phyloP scores from a whole-genome alignment of 345 rosid species.

The Gossypium sturtianum region DNA sequence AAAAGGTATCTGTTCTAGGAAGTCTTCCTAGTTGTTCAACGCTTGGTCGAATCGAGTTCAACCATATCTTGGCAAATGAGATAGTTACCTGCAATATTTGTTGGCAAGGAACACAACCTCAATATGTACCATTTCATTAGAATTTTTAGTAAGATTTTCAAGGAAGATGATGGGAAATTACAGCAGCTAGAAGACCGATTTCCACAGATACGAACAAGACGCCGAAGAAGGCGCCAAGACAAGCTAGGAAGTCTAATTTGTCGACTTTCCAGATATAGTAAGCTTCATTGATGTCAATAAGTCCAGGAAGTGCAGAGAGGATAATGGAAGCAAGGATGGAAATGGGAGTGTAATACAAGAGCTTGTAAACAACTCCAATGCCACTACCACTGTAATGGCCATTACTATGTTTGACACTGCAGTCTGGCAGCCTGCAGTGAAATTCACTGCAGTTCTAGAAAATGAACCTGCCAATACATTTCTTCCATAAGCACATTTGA shows the following conservation, averaged over 20 bases:
- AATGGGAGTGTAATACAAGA: slow-evolving; percentile 67
- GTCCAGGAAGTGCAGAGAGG: slow-evolving; percentile 82
- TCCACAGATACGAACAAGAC: slow-evolving; percentile 72
- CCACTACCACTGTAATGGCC: slow-evolving; percentile 59
- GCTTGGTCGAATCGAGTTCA: slow-evolving; percentile 60
- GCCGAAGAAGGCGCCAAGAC: slow-evolving; percentile 59
- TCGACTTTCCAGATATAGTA: slow-evolving; percentile 61
- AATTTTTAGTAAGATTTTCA: too few relatives aligned
- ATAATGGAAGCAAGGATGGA: slow-evolving; percentile 81
- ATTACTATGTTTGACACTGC: slow-evolving; percentile 59
- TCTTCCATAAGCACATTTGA: neutral
- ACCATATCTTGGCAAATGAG: slow-evolving; percentile 61
- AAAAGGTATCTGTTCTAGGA: slow-evolving; percentile 49
- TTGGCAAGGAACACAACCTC: too few relatives aligned
- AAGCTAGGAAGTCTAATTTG: slow-evolving; percentile 72
- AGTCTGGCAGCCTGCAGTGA: slow-evolving; percentile 49
- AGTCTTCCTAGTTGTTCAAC: slow-evolving; percentile 58
- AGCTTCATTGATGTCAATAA: slow-evolving; percentile 56
- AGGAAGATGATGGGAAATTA: slow-evolving; percentile 20
- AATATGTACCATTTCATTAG: too few relatives aligned
- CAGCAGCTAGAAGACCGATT: slow-evolving; percentile 76
- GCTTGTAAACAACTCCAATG: slow-evolving; percentile 57
- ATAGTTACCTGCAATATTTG: slow-evolving; percentile 46
- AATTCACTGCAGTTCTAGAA: slow-evolving; percentile 80
- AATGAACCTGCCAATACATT: slow-evolving; percentile 53